Evolutionary conservation across 495 filamentous ascomycete genomes (phyloP).

Genomic region (Trichoderma erinaceum): DNA sequence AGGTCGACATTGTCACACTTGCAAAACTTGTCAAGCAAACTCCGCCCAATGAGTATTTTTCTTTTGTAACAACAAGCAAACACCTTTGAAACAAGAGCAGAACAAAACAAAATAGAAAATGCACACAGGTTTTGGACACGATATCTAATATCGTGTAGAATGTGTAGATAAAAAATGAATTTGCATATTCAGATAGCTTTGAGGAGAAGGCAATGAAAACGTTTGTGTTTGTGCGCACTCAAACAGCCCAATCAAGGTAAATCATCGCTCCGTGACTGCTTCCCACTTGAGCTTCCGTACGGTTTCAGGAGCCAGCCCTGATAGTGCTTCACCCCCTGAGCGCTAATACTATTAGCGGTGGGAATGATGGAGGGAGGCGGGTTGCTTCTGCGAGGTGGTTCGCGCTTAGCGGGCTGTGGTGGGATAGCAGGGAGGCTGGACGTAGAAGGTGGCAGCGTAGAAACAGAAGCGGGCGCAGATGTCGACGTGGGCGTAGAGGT

Average conservation of each 20-base stretch:
- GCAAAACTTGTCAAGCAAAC: constrained; percentile 3
- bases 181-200: background rate
- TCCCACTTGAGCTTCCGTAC: constrained; percentile 13
- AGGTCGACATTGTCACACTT: constrained; percentile 8
- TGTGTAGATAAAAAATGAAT: background rate
- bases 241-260: constrained; percentile 3
- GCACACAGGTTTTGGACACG: background rate
- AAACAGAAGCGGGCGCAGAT: constrained; percentile 2
- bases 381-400: constrained; percentile 16
- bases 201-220: background rate
- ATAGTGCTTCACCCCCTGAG: constrained; percentile 4
- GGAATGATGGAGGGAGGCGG: constrained; percentile 13
- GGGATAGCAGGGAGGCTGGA: constrained; percentile 18
- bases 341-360: constrained; percentile 10
- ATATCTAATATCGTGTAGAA: background rate
- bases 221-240: background rate
- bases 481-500: background rate
- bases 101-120: background rate
- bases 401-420: constrained; percentile 22
- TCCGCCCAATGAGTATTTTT: background rate
- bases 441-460: constrained; percentile 4
- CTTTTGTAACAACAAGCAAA: background rate
- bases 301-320: constrained; percentile 15
- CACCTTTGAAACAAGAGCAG: background rate
- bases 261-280: constrained; percentile 14